phyloP scores from a whole-genome alignment of 2,329 filamentous ascomycete genomes.

The Amylocarpus encephaloides region DNA sequence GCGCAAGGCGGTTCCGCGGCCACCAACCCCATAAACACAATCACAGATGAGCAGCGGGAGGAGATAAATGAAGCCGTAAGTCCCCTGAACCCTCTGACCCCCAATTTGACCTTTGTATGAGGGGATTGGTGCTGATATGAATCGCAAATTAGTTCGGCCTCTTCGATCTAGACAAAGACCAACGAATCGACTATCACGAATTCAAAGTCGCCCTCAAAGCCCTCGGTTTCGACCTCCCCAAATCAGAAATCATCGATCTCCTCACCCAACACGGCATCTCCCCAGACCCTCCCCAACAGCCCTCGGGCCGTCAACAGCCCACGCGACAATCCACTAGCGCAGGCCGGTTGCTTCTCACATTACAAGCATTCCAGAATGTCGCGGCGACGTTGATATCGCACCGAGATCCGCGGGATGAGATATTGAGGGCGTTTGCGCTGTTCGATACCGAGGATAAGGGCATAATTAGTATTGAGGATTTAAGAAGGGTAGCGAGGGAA shows the following conservation, averaged over 20 bases:
- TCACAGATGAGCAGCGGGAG: slow-evolving; percentile 84
- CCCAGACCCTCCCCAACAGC: slow-evolving; percentile 51
- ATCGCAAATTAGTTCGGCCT: slow-evolving; percentile 64
- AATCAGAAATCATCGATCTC: slow-evolving; percentile 74
- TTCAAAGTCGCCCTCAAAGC: slow-evolving; percentile 95
- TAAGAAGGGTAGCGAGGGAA: slow-evolving; percentile 81
- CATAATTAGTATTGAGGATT: slow-evolving; percentile 80
- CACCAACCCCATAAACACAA: slow-evolving; percentile 30
- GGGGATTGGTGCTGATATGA: not conserved
- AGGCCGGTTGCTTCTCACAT: slow-evolving; percentile 57
- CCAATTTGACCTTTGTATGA: not conserved
- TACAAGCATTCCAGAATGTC: slow-evolving; percentile 66
- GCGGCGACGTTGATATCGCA: slow-evolving; percentile 74
- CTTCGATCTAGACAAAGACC: slow-evolving; percentile 95
- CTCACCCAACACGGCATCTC: slow-evolving; percentile 76
- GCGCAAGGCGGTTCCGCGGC: slow-evolving; percentile 9
- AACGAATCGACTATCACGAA: slow-evolving; percentile 94
- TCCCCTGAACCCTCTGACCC: slow-evolving; percentile 17
- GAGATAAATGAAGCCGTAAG: slow-evolving; percentile 90
- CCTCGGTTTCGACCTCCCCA: slow-evolving; percentile 85
- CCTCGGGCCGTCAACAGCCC: slow-evolving; percentile 43
- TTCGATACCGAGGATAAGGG: slow-evolving; percentile 94
- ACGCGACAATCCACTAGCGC: slow-evolving; percentile 39
- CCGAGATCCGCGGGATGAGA: slow-evolving; percentile 85
- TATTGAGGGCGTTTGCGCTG: slow-evolving; percentile 81